These are phyloP conservation scores for Thalassiosira sp. DNA, from an alignment of 352 stramenopile genomes.

Conservation along the genomic window DNA sequence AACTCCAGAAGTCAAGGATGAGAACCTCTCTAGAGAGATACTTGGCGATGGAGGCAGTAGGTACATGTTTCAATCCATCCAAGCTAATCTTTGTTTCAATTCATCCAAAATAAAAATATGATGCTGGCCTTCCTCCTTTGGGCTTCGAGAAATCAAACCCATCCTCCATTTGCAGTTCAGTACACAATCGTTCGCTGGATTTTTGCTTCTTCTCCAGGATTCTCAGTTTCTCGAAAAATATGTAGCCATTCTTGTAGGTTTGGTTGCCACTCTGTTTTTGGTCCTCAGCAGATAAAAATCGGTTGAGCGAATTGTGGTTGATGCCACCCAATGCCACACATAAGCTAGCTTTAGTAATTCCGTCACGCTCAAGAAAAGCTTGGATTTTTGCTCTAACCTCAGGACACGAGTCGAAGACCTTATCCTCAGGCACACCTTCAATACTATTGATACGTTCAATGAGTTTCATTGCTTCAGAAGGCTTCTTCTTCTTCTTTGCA, in stretches of 20 bases:
- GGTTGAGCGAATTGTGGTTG: background rate
- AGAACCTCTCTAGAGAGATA: no score
- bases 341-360: background rate
- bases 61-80: no score
- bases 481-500: background rate
- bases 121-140: background rate
- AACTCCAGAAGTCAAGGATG: no score
- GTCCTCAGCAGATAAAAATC: background rate
- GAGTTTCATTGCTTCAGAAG: background rate
- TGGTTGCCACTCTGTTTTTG: constrained; percentile 13
- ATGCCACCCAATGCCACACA: background rate
- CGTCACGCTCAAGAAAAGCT: background rate
- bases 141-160: background rate
- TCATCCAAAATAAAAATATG: no score
- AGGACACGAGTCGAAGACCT: background rate
- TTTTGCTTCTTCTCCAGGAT: constrained; percentile 5
- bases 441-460: background rate
- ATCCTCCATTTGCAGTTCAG: constrained; percentile 7
- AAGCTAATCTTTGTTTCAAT: no score
- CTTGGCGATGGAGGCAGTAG: no score
- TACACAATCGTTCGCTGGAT: constrained; percentile 1
- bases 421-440: background rate
- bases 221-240: constrained; percentile 21
- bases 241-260: background rate
- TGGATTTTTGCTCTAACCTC: background rate